Conservation (phyloP, 352 stramenopile genomes). For the Pythium dissimile region DNA sequence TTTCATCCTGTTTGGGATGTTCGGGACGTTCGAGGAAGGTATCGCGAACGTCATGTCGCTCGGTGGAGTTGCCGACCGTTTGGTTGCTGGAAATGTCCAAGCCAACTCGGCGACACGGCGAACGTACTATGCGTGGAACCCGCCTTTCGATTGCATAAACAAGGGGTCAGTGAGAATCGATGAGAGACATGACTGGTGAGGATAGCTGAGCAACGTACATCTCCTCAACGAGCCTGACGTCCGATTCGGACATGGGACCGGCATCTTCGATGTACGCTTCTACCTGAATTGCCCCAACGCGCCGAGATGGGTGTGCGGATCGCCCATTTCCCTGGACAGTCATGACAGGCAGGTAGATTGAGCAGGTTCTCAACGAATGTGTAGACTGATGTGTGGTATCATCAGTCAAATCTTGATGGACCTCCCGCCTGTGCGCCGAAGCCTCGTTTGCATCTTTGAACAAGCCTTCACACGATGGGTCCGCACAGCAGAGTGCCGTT, state of each 20-base stretch:
- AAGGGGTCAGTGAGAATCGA: too few species aligned
- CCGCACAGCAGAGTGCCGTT: constrained; percentile 40
- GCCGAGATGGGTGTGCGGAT: background rate
- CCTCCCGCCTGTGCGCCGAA: constrained; percentile 36
- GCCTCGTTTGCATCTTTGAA: constrained; percentile 31
- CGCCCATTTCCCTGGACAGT: background rate
- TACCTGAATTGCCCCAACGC: constrained; percentile 16
- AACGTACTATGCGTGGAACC: background rate
- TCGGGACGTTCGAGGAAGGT: background rate
- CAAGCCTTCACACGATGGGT: constrained; percentile 25
- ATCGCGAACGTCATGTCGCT: background rate
- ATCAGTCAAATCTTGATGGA: constrained; percentile 13
- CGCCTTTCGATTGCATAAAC: background rate
- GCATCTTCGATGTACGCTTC: constrained; percentile 23
- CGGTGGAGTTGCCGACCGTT: too few species aligned
- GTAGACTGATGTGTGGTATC: background rate
- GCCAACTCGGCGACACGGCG: background rate
- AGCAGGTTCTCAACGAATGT: constrained; percentile 37
- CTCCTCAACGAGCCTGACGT: constrained; percentile 15
- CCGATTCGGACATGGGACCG: constrained; percentile 13
- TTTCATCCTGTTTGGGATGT: background rate
- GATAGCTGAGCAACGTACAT: constrained; percentile 8
- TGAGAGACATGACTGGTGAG: background rate
- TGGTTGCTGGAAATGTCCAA: too few species aligned
- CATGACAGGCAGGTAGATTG: constrained; percentile 56